These are phyloP conservation scores for Fistulina hepatica DNA, from an alignment of 1,284 basidiomycete genomes.

Conservation along the genomic window DNA sequence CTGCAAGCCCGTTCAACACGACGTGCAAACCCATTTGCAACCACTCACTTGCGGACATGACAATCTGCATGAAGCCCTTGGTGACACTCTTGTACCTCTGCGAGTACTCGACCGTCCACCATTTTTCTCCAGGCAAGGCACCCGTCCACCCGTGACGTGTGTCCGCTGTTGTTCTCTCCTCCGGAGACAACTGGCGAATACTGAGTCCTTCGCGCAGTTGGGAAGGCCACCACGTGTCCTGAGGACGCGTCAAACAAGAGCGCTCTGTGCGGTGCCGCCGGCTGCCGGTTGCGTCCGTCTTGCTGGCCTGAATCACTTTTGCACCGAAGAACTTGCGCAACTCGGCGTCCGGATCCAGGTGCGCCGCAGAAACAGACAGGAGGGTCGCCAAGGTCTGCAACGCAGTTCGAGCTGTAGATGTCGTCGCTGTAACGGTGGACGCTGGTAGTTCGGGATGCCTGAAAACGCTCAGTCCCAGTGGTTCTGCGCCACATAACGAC, in stretches of 20 bases:
- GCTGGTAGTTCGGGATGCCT: slow-evolving; percentile 42
- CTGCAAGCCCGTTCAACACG: slow-evolving; percentile 25
- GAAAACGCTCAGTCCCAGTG: slow-evolving; percentile 1
- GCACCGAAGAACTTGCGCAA: slow-evolving; percentile 88
- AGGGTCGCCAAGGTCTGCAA: slow-evolving; percentile 37
- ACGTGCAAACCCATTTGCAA: neutral
- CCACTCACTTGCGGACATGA: slow-evolving; percentile 64
- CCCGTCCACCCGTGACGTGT: slow-evolving; percentile 32
- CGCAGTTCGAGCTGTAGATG: slow-evolving; percentile 17
- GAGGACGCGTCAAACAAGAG: slow-evolving; percentile 54
- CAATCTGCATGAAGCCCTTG: slow-evolving; percentile 68
- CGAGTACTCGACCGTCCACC: slow-evolving; percentile 83
- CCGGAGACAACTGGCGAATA: slow-evolving; percentile 42
- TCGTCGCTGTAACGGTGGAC: slow-evolving; percentile 16
- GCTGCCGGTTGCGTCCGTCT: slow-evolving; percentile 21
- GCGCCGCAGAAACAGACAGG: slow-evolving; percentile 62
- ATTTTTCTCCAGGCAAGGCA: slow-evolving; percentile 44
- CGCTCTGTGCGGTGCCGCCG: slow-evolving; percentile 25
- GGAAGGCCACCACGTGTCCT: slow-evolving; percentile 51
- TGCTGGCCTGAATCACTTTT: slow-evolving; percentile 62
- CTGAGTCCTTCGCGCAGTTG: slow-evolving; percentile 61
- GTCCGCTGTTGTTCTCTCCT: slow-evolving; percentile 40
- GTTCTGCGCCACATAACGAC: neutral
- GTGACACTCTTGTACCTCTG: slow-evolving; percentile 74
- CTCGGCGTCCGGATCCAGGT: slow-evolving; percentile 82